A percentile compares a stretch with the other conserved stretches of the same genome.
Evolutionary conservation across 2,329 filamentous ascomycete species (phyloP).

Genomic region (Aureobasidium lini): DNA sequence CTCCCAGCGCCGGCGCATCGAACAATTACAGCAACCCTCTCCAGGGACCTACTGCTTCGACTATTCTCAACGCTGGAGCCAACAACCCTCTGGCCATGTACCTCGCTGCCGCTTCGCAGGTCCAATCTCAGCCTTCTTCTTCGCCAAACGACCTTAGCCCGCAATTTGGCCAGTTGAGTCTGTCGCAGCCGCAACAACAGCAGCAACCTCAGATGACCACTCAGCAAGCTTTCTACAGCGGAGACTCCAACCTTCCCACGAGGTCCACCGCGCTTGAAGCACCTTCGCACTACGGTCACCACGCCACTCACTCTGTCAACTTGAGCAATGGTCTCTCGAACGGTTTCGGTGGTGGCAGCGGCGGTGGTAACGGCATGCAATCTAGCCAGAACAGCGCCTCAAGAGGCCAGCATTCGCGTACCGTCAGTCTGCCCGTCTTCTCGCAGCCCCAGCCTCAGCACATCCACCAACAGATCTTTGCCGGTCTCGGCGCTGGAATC

Average conservation of each 20-base stretch:
- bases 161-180: constrained; percentile 25
- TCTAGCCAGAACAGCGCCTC: constrained; percentile 13
- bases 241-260: constrained; percentile 44
- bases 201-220: constrained; percentile 46
- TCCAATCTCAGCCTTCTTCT: constrained; percentile 49
- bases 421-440: constrained; percentile 78
- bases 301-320: constrained; percentile 45
- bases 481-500: constrained; percentile 51
- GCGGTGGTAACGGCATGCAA: constrained; percentile 10
- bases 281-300: constrained; percentile 42
- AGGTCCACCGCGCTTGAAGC: constrained; percentile 26
- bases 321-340: constrained; percentile 38
- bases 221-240: constrained; percentile 75
- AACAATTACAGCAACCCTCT: constrained; percentile 50
- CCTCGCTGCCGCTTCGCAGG: constrained; percentile 52
- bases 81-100: constrained; percentile 93
- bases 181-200: constrained; percentile 46
- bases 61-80: constrained; percentile 67
- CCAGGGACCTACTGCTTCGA: constrained; percentile 58
- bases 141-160: constrained; percentile 32
- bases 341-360: constrained; percentile 17
- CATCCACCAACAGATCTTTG: constrained; percentile 42
- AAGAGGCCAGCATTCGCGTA: constrained; percentile 61
- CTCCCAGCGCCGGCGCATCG: constrained; percentile 49
- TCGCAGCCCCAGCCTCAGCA: constrained; percentile 39